A percentile compares a stretch with the other conserved stretches of the same genome.
Evolutionary conservation across 176 grass and related monocot genomes (phyloP).

Genomic region (Ananas comosus): DNA sequence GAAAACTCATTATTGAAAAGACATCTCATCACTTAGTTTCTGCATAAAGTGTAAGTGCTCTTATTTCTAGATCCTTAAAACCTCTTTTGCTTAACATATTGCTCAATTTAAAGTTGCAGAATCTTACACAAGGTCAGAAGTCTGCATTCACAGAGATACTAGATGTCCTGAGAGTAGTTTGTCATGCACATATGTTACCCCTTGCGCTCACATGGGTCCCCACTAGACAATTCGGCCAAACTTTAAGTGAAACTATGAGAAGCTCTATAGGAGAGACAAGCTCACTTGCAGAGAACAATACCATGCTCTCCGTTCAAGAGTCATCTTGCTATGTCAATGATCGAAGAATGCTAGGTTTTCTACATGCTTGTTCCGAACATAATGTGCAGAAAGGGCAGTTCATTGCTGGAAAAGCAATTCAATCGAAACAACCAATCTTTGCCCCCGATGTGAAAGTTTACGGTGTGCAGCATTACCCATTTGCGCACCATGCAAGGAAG

Average conservation of each 20-base stretch:
- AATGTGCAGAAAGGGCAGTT: constrained; percentile 41
- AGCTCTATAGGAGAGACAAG: not conserved
- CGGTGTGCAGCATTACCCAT: constrained; percentile 35
- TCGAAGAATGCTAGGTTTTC: constrained; percentile 35
- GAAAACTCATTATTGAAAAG: not conserved
- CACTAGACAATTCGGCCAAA: not conserved
- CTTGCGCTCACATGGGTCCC: constrained; percentile 86
- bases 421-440: constrained; percentile 50
- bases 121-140: constrained; percentile 60
- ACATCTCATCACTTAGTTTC: no score
- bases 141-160: constrained; percentile 72
- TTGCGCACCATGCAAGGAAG: constrained; percentile 55
- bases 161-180: constrained; percentile 77
- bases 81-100: no score
- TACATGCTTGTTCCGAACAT: constrained; percentile 34
- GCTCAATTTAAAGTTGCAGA: constrained; percentile 32
- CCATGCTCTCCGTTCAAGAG: not conserved
- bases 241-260: not conserved
- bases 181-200: constrained; percentile 91
- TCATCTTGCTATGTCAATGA: constrained; percentile 45
- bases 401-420: constrained; percentile 51
- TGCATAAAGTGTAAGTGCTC: no score
- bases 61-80: no score
- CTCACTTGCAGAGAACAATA: not conserved
- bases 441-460: constrained; percentile 41